A percentile compares a stretch with the other conserved stretches of the same genome.
Conservation (phyloP, 768 basidiomycete genomes). For the Lentinula lateritia region DNA sequence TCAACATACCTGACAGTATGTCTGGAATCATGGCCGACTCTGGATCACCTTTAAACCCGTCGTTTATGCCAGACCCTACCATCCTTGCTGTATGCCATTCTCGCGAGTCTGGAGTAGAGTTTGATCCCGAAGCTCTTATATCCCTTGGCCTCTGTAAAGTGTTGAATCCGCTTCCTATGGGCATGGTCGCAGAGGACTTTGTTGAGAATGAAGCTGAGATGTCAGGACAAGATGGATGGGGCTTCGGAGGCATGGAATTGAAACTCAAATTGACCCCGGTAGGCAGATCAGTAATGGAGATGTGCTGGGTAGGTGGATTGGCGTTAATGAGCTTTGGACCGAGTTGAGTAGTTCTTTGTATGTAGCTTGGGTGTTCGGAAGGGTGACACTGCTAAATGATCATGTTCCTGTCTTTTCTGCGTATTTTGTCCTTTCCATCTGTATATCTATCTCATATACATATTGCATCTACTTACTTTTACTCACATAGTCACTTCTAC, state of each 20-base stretch:
- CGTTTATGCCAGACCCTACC: constrained; percentile 27
- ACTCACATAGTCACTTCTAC: not conserved
- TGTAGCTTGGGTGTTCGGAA: constrained; percentile 13
- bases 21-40: not conserved
- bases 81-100: constrained; percentile 60
- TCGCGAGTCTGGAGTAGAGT: constrained; percentile 66
- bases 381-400: not conserved
- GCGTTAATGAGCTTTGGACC: constrained; percentile 47
- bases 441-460: constrained; percentile 1
- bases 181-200: constrained; percentile 32
- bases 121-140: constrained; percentile 73
- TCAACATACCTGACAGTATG: constrained; percentile 14
- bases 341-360: constrained; percentile 17
- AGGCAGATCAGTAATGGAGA: constrained; percentile 49
- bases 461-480: not conserved
- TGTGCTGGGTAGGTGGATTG: constrained; percentile 50
- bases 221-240: not conserved
- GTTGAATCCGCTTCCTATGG: constrained; percentile 9
- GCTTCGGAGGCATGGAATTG: not conserved
- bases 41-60: constrained; percentile 13
- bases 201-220: constrained; percentile 16
- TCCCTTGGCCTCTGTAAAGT: constrained; percentile 61
- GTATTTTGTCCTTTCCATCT: not conserved
- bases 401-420: not conserved
- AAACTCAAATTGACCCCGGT: constrained; percentile 40